phyloP scores from a whole-genome alignment of 108 stramenopile genomes.

The Cyclotella kingstonii region DNA sequence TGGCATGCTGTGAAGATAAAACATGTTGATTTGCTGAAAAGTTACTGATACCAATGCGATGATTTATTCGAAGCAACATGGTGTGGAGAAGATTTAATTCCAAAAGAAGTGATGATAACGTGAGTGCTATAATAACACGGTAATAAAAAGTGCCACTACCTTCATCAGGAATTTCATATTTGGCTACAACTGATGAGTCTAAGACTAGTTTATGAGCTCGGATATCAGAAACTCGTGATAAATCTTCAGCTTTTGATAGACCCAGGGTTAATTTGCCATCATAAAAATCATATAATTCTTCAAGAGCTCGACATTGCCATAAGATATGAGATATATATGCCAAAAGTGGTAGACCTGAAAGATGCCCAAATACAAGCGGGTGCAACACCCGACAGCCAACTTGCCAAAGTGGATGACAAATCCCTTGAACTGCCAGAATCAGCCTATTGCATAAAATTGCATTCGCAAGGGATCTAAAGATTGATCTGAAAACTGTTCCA shows the following conservation, averaged over 20 bases:
- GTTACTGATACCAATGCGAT: slow-evolving; percentile 16
- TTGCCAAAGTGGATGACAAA: neutral
- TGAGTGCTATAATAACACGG: slow-evolving; percentile 31
- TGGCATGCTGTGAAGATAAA: slow-evolving; percentile 32
- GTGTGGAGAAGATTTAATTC: slow-evolving; percentile 20
- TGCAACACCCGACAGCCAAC: slow-evolving; percentile 16
- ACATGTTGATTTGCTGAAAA: slow-evolving; percentile 19
- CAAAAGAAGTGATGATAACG: slow-evolving; percentile 31
- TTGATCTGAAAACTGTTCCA: too few relatives aligned
- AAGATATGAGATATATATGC: slow-evolving; percentile 53
- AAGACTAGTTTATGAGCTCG: slow-evolving; percentile 1
- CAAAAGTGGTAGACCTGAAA: slow-evolving; percentile 56
- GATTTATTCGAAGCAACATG: slow-evolving; percentile 13
- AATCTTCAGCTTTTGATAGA: neutral
- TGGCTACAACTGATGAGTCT: neutral
- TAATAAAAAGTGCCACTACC: slow-evolving; percentile 5
- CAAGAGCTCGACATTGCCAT: slow-evolving; percentile 66
- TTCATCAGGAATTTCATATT: neutral
- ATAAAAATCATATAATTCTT: slow-evolving; percentile 37
- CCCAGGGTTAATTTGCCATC: slow-evolving; percentile 22
- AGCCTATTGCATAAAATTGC: slow-evolving; percentile 1
- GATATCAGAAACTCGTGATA: slow-evolving; percentile 11
- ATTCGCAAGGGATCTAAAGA: slow-evolving; percentile 1
- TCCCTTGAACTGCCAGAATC: neutral
- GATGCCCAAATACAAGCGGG: slow-evolving; percentile 31